phyloP scores from a whole-genome alignment of 139 green algal genomes.

The Nannochloris sp. region DNA sequence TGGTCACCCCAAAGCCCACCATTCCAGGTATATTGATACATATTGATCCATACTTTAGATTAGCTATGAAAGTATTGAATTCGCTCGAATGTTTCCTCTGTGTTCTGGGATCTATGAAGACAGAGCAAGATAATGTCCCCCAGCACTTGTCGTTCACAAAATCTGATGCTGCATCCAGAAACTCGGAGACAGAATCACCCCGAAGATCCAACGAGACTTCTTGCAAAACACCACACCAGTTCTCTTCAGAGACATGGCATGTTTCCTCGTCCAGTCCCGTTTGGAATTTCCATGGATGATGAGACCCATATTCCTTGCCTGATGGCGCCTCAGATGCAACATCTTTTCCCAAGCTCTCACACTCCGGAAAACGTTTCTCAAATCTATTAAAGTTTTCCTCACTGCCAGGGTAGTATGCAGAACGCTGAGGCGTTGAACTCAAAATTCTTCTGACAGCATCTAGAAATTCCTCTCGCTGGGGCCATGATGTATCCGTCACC shows the following conservation, averaged over 20 bases:
- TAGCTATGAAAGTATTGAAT: constrained; percentile 43
- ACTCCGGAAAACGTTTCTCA: constrained; percentile 22
- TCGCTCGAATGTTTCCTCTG: constrained; percentile 17
- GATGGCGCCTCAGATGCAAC: background rate
- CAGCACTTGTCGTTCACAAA: constrained; percentile 63
- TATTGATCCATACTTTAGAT: constrained; percentile 62
- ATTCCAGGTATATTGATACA: constrained; percentile 50
- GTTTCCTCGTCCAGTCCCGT: constrained; percentile 28
- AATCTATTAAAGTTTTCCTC: constrained; percentile 19
- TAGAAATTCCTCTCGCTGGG: constrained; percentile 54
- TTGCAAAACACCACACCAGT: constrained; percentile 72
- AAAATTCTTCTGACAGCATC: constrained; percentile 31
- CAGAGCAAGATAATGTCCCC: constrained; percentile 52
- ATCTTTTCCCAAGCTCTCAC: constrained; percentile 26
- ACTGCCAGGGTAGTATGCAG: constrained; percentile 54
- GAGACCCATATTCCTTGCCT: constrained; percentile 7
- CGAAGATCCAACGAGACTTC: constrained; percentile 49
- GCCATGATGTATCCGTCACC: constrained; percentile 56
- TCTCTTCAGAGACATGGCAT: constrained; percentile 46
- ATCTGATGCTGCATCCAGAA: constrained; percentile 38
- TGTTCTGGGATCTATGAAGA: constrained; percentile 46
- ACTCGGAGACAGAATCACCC: constrained; percentile 27
- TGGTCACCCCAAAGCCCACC: constrained; percentile 38
- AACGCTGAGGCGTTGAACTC: constrained; percentile 15
- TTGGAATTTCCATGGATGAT: constrained; percentile 36